Percentiles rank a stretch among this genome's conserved stretches.
Conservation (phyloP, 352 stramenopile genomes). For the Pythium guiyangense region DNA sequence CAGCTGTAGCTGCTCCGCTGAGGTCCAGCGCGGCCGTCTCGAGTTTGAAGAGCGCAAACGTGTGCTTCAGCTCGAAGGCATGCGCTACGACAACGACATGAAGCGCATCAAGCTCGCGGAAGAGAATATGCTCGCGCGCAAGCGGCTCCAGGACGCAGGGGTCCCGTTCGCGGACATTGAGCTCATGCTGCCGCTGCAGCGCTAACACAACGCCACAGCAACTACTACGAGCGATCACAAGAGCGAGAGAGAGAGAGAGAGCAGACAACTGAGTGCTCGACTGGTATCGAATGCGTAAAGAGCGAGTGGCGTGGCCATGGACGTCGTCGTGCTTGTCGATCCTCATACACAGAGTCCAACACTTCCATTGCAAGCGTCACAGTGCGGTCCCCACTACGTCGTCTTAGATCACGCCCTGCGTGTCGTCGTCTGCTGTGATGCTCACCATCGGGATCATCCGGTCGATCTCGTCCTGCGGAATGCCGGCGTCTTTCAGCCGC, state of each 20-base stretch:
- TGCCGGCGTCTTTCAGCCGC: constrained; percentile 34
- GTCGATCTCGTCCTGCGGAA: constrained; percentile 17
- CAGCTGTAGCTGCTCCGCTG: neutral
- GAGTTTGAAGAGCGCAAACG: constrained; percentile 8
- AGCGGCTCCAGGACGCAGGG: constrained; percentile 34
- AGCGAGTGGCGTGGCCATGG: too few species aligned
- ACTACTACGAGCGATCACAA: too few species aligned
- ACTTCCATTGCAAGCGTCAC: too few species aligned
- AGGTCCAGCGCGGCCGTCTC: constrained; percentile 3
- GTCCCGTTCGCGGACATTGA: constrained; percentile 15
- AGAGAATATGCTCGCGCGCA: constrained; percentile 29
- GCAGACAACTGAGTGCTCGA: too few species aligned
- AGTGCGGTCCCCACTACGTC: too few species aligned
- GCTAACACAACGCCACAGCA: too few species aligned
- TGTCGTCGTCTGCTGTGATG: neutral
- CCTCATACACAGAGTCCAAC: too few species aligned
- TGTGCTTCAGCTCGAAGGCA: constrained; percentile 9
- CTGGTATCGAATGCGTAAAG: too few species aligned
- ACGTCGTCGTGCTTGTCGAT: too few species aligned
- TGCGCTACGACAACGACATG: constrained; percentile 16
- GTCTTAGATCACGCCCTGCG: neutral
- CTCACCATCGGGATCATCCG: constrained; percentile 12
- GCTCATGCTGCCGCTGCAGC: constrained; percentile 11
- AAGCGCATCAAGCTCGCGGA: constrained; percentile 14
- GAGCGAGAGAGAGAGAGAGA: too few species aligned